These are phyloP conservation scores for Melastoma malabathricum DNA, from an alignment of 345 rosid genomes.

Conservation along the genomic window DNA sequence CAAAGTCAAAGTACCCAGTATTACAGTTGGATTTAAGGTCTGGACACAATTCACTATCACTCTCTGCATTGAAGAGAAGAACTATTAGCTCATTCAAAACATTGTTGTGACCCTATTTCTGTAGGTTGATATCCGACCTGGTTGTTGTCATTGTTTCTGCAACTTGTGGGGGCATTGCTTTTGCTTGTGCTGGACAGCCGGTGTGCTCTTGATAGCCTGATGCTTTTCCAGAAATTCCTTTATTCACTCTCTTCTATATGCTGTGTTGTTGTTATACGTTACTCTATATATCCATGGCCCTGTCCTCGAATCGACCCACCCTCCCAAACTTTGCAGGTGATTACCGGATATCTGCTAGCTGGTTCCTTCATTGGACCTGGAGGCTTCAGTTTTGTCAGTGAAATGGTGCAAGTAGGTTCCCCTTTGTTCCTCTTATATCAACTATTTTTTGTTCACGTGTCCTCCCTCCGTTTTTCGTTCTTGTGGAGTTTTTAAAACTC, in stretches of 20 bases:
- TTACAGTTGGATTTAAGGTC: slow-evolving; percentile 89
- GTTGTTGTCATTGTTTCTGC: slow-evolving; percentile 97
- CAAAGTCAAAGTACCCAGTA: slow-evolving; percentile 88
- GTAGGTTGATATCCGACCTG: slow-evolving; percentile 93
- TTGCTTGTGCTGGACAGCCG: slow-evolving; percentile 99
- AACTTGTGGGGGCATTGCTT: slow-evolving; percentile 97
- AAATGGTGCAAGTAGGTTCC: slow-evolving; percentile 88
- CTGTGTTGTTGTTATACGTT: too few relatives aligned
- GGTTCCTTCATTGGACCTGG: slow-evolving; percentile 94
- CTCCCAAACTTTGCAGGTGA: slow-evolving; percentile 41
- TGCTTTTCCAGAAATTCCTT: too few relatives aligned
- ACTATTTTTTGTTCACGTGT: too few relatives aligned
- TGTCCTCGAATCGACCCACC: neutral
- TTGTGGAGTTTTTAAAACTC: too few relatives aligned
- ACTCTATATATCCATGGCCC: too few relatives aligned
- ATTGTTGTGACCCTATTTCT: slow-evolving; percentile 10
- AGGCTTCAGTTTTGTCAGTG: slow-evolving; percentile 85
- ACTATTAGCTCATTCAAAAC: slow-evolving; percentile 10
- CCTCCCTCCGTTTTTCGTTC: too few relatives aligned
- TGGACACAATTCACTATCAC: too few relatives aligned
- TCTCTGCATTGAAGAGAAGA: neutral
- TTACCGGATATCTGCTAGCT: slow-evolving; percentile 86
- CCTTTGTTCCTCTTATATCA: neutral
- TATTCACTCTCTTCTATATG: too few relatives aligned
- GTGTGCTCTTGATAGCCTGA: slow-evolving; percentile 26